These are phyloP conservation scores for Iris pallida DNA, from an alignment of 116 monocot genomes.

Conservation along the genomic window DNA sequence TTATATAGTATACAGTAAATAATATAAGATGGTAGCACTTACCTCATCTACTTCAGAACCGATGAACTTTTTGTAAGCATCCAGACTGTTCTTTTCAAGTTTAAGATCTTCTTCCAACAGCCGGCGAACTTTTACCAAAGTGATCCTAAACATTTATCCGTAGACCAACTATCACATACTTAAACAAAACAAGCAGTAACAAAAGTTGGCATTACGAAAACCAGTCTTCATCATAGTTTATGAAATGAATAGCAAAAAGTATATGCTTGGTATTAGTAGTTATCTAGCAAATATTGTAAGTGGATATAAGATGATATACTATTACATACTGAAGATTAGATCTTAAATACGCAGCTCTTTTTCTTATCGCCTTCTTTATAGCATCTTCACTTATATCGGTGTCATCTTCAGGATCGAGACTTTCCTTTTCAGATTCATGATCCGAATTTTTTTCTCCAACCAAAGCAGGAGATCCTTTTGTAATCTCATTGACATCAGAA, in stretches of 20 bases:
- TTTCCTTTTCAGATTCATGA: constrained; percentile 9
- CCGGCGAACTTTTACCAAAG: constrained; percentile 66
- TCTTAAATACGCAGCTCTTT: constrained; percentile 61
- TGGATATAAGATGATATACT: not conserved
- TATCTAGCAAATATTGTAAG: not conserved
- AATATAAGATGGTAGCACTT: not conserved
- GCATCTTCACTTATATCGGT: constrained; percentile 47
- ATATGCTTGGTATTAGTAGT: too few relatives aligned
- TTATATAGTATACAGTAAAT: not conserved
- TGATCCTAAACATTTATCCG: constrained; percentile 53
- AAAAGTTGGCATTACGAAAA: not conserved
- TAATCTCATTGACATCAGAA: constrained; percentile 24
- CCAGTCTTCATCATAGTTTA: too few relatives aligned
- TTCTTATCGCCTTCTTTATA: constrained; percentile 65
- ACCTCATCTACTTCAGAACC: constrained; percentile 66
- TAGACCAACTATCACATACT: not conserved
- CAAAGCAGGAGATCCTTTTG: constrained; percentile 16
- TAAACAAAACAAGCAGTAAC: not conserved
- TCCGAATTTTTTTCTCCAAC: constrained; percentile 16
- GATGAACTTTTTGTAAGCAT: constrained; percentile 72
- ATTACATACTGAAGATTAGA: constrained; percentile 63
- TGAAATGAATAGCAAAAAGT: too few relatives aligned
- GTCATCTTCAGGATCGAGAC: constrained; percentile 12
- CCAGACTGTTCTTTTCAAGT: constrained; percentile 61
- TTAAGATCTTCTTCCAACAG: constrained; percentile 84